A percentile compares a stretch with the other conserved stretches of the same genome.
Conservation (phyloP, 2,329 filamentous ascomycete species). For the Fusarium sp. region DNA sequence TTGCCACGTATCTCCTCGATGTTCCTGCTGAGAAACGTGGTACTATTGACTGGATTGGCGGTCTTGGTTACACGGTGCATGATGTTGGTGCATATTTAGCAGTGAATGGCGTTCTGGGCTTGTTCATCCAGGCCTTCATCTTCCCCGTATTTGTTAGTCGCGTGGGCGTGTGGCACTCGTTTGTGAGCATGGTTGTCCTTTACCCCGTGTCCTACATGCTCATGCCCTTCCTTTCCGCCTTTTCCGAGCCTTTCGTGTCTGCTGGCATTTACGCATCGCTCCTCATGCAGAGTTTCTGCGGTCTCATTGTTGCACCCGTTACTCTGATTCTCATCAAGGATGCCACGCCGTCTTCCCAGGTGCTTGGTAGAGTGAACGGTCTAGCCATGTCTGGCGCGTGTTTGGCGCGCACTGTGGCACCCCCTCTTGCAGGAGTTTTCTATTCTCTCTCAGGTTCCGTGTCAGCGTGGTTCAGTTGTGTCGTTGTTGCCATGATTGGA, state of each 20-base stretch:
- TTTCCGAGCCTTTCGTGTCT: constrained; percentile 65
- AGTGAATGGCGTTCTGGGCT: constrained; percentile 76
- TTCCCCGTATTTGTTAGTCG: constrained; percentile 73
- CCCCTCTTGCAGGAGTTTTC: constrained; percentile 74
- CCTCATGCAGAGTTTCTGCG: constrained; percentile 72
- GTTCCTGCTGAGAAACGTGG: constrained; percentile 33
- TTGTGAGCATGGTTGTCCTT: constrained; percentile 71
- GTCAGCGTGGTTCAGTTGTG: constrained; percentile 55
- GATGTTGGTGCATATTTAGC: constrained; percentile 76
- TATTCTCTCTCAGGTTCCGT: constrained; percentile 69
- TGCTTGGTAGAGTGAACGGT: constrained; percentile 78
- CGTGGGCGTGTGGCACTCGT: constrained; percentile 75
- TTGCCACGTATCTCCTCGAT: constrained; percentile 58
- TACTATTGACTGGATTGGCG: constrained; percentile 63
- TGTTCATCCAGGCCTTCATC: constrained; percentile 78
- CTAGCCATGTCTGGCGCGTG: constrained; percentile 79
- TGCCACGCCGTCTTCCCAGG: constrained; percentile 70
- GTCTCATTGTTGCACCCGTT: constrained; percentile 75
- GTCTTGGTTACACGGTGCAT: constrained; percentile 73
- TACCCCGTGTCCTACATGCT: constrained; percentile 76
- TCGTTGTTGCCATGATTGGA: constrained; percentile 39
- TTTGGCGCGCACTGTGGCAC: constrained; percentile 75
- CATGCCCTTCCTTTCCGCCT: constrained; percentile 73
- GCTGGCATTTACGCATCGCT: constrained; percentile 74
- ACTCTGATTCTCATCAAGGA: constrained; percentile 79